Percentiles rank a stretch among this genome's conserved stretches.
Evolutionary conservation across 768 basidiomycete species (phyloP).

Genomic region (Gymnopilus junonius): DNA sequence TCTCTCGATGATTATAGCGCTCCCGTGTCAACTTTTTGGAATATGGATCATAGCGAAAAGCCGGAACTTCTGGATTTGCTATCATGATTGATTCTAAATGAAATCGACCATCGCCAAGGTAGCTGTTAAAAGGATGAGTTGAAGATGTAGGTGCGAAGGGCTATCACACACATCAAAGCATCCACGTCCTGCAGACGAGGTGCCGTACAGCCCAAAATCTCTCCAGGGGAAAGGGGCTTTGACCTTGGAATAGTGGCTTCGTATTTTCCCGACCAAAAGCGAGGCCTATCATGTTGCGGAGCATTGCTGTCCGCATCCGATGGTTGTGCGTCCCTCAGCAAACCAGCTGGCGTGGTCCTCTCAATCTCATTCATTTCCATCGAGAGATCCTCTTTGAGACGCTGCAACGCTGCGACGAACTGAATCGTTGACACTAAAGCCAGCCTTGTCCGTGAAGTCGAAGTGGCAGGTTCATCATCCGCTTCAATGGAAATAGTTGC

Average conservation of each 20-base stretch:
- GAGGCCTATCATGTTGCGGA: neutral
- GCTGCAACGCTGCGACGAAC: slow-evolving; percentile 92
- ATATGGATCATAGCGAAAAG: slow-evolving; percentile 98
- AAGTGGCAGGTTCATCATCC: slow-evolving; percentile 9
- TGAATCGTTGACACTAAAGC: slow-evolving; percentile 98
- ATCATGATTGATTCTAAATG: slow-evolving; percentile 99
- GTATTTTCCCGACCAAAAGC: slow-evolving; percentile 64
- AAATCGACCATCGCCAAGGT: slow-evolving; percentile 97
- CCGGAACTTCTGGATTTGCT: slow-evolving; percentile 93
- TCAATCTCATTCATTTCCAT: slow-evolving; percentile 31
- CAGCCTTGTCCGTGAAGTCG: slow-evolving; percentile 60
- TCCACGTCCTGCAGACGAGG: slow-evolving; percentile 80
- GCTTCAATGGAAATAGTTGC: slow-evolving; percentile 4
- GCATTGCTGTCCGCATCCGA: neutral
- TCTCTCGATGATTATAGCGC: slow-evolving; percentile 86
- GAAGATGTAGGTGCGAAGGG: slow-evolving; percentile 1
- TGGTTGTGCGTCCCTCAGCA: slow-evolving; percentile 11
- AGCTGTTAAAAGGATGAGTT: slow-evolving; percentile 50
- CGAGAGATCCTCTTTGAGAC: slow-evolving; percentile 79
- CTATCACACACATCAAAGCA: slow-evolving; percentile 77
- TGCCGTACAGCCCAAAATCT: slow-evolving; percentile 96
- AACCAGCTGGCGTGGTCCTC: neutral
- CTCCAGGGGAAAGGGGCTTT: slow-evolving; percentile 94
- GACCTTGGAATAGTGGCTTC: slow-evolving; percentile 80
- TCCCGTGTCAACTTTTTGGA: slow-evolving; percentile 96